Conservation (phyloP, 148 eudicot genomes). For the Polygonum aviculare region DNA sequence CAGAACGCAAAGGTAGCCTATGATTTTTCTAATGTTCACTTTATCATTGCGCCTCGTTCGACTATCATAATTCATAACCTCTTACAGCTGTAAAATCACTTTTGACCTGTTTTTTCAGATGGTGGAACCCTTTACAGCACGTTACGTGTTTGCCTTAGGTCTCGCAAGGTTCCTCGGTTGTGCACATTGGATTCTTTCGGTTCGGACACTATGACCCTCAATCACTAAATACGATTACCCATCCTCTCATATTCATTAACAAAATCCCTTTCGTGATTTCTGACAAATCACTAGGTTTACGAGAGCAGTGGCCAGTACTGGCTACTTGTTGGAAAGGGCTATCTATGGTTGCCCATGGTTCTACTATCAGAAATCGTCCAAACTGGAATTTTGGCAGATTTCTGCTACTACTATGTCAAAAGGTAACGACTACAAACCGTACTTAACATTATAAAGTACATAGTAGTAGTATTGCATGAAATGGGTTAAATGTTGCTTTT, state of each 20-base stretch:
- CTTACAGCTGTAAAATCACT: no score
- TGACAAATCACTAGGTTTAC: constrained; percentile 31
- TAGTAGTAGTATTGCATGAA: no score
- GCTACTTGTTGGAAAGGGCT: constrained; percentile 43
- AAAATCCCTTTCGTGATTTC: no score
- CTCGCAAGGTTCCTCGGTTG: constrained; percentile 68
- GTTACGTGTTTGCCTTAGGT: constrained; percentile 83
- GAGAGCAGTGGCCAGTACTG: constrained; percentile 48
- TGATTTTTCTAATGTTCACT: background rate
- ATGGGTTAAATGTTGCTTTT: background rate
- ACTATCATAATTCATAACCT: background rate
- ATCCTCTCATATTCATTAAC: background rate
- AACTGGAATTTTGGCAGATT: constrained; percentile 81
- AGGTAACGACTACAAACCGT: constrained; percentile 31
- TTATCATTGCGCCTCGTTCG: background rate
- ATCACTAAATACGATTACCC: background rate
- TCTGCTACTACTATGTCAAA: constrained; percentile 77
- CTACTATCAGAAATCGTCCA: constrained; percentile 61
- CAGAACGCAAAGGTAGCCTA: constrained; percentile 67
- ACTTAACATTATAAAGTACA: background rate
- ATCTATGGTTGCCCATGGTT: constrained; percentile 48
- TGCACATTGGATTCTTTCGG: constrained; percentile 85
- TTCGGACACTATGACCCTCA: background rate
- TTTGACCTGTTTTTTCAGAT: constrained; percentile 30
- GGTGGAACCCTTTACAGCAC: constrained; percentile 80